Evolutionary conservation across 2,329 filamentous ascomycete genomes (phyloP), one percentile per base, ranked within the genome.

Genomic region (Gaeumannomyces sp.): DNA sequence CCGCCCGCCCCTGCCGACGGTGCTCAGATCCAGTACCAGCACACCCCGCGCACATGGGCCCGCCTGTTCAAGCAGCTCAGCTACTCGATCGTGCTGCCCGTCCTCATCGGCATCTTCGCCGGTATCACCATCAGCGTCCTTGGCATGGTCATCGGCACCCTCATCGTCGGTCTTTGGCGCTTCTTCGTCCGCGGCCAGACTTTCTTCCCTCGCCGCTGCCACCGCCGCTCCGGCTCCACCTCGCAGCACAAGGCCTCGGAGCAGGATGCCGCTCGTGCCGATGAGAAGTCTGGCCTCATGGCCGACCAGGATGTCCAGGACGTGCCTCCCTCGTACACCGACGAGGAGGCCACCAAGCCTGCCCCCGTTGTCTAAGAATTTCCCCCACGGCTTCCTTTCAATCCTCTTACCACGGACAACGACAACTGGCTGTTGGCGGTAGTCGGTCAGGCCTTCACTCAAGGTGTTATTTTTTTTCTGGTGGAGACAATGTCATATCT

Each of bases 41-140:
- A 74, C 69, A 73, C 45, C 35, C 70, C 31, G 31, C 62, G 62
- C 53, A 74, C 73, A 64, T 82, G 83, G 76, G 74, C 77, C 64
- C 76, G 79, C 66, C 75, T 86, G 31, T 68, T 86, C 60, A 79
- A 80, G 71, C 83, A 83, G 70, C 79, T 89, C 62, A 79, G 83
- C 67, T 79, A 85, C 53, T 85, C 88, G 67, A 82, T 92, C 59
- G 74, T 92, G 61, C 79, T 92, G 56, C 89, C 90, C 1, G 80
- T 91, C 64, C 76, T 89, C 63, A 81, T 91, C 68, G 90, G 90
- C 66, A 81, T 92, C 68, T 81, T 86, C 29, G 87, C 88, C 59
- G 90, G 89, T 71, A 82, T 91, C 64, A 81, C 82, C 35, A 86
- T 89, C 68, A 89, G 88, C 75, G 74, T 90, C 81, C 73, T 91